Evolutionary conservation across 2,329 filamentous ascomycete genomes (phyloP).

Genomic region (Aspergillus spinulosporus): DNA sequence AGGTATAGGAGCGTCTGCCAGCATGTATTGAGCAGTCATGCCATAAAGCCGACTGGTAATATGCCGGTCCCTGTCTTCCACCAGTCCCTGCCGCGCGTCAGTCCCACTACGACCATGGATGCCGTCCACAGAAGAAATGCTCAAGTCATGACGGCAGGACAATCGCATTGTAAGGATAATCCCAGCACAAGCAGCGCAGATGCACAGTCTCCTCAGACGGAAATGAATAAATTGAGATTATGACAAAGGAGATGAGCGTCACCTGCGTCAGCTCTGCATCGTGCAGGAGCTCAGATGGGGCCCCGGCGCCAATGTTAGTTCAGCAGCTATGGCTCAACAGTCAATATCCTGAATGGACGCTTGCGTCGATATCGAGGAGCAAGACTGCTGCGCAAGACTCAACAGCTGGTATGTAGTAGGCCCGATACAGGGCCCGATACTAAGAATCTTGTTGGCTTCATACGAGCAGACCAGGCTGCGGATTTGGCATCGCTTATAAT

Average conservation of each 20-base stretch:
- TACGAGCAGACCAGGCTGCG: not conserved
- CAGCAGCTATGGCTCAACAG: not conserved
- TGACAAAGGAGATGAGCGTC: not conserved
- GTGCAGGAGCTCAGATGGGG: not conserved
- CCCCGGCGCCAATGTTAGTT: not conserved
- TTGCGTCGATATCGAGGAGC: not conserved
- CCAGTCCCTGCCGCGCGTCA: too few species aligned
- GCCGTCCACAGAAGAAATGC: too few species aligned
- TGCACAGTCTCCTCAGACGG: conserved; percentile 2
- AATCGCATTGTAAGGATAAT: too few species aligned
- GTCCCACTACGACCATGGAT: too few species aligned
- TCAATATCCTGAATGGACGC: not conserved
- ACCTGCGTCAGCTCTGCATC: conserved; percentile 1
- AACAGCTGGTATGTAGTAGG: too few species aligned
- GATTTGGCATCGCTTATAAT: not conserved
- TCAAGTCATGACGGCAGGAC: too few species aligned
- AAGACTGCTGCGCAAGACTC: not conserved
- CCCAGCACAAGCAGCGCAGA: not conserved
- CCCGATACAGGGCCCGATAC: not conserved
- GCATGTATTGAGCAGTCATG: not conserved
- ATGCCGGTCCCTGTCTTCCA: too few species aligned
- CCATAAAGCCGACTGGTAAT: too few species aligned
- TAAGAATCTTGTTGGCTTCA: not conserved
- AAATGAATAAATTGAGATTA: conserved; percentile 1
- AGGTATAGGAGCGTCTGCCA: not conserved